Percentiles rank a stretch among this genome's conserved stretches.
These are phyloP conservation scores for Gyromitra esculenta DNA, from an alignment of 2,329 filamentous ascomycete genomes.

Conservation along the genomic window DNA sequence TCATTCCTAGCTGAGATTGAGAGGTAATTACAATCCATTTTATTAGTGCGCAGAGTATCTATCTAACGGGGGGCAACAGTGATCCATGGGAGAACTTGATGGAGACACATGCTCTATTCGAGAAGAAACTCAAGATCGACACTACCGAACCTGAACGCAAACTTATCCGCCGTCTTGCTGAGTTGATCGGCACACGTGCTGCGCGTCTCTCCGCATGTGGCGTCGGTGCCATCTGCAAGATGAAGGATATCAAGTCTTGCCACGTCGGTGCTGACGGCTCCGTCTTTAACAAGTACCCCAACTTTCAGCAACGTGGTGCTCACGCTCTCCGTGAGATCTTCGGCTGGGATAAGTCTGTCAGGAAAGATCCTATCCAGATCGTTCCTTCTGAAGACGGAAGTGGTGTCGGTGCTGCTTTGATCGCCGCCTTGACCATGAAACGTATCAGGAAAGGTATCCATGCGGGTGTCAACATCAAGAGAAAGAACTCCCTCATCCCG, in stretches of 20 bases:
- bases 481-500: slow-evolving; percentile 56
- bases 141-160: slow-evolving; percentile 83
- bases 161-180: slow-evolving; percentile 85
- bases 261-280: slow-evolving; percentile 97
- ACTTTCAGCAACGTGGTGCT: slow-evolving; percentile 94
- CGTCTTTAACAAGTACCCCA: slow-evolving; percentile 98
- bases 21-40: slow-evolving; percentile 67
- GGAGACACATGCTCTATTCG: slow-evolving; percentile 85
- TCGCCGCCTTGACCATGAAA: slow-evolving; percentile 69
- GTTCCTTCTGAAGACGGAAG: slow-evolving; percentile 92
- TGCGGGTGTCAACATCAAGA: slow-evolving; percentile 55
- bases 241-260: slow-evolving; percentile 87
- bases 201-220: slow-evolving; percentile 93
- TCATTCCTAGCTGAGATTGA: slow-evolving; percentile 94
- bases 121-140: slow-evolving; percentile 75
- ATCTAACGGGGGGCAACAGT: slow-evolving; percentile 61
- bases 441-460: slow-evolving; percentile 55
- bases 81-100: slow-evolving; percentile 95
- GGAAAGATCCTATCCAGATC: slow-evolving; percentile 87
- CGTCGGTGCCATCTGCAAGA: slow-evolving; percentile 94
- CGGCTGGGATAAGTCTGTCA: slow-evolving; percentile 74
- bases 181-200: slow-evolving; percentile 93
- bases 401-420: slow-evolving; percentile 95
- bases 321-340: slow-evolving; percentile 92
- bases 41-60: slow-evolving; percentile 27